Conservation (phyloP, 345 rosid species). For the Carallia brachiata region DNA sequence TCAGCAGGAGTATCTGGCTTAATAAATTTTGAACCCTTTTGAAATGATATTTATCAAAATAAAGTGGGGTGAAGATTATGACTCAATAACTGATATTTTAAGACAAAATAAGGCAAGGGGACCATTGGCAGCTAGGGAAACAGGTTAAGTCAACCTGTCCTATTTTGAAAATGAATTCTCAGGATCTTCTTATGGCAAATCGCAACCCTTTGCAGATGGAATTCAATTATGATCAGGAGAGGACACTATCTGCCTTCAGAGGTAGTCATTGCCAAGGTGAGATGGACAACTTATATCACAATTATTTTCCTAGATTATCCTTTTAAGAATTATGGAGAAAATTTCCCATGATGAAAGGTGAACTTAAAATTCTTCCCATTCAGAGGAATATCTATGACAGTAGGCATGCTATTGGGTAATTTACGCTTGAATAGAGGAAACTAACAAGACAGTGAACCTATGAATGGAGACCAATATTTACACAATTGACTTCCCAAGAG, state of each 20-base stretch:
- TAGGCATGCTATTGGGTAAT: constrained; percentile 6
- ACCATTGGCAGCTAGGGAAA: constrained; percentile 7
- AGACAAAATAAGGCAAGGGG: constrained; percentile 5
- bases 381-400: constrained; percentile 25
- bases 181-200: constrained; percentile 8
- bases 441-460: background rate
- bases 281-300: constrained; percentile 26
- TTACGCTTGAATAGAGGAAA: background rate
- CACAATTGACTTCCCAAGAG: constrained; percentile 5
- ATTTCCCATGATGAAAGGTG: constrained; percentile 18
- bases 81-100: background rate
- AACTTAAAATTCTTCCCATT: constrained; percentile 27
- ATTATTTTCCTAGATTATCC: constrained; percentile 25
- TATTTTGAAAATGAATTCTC: constrained; percentile 3
- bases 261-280: constrained; percentile 24
- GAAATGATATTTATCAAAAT: background rate
- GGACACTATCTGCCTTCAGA: background rate
- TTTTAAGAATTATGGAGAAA: background rate
- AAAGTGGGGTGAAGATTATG: background rate
- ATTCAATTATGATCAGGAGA: constrained; percentile 13
- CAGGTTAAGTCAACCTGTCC: background rate
- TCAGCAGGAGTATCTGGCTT: too few relatives aligned
- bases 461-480: background rate
- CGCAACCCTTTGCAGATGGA: background rate
- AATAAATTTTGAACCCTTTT: too few relatives aligned